Evolutionary conservation across 2,329 filamentous ascomycete genomes (phyloP), one percentile per base, ranked within the genome.

Genomic region (Cercospora nicotianae): DNA sequence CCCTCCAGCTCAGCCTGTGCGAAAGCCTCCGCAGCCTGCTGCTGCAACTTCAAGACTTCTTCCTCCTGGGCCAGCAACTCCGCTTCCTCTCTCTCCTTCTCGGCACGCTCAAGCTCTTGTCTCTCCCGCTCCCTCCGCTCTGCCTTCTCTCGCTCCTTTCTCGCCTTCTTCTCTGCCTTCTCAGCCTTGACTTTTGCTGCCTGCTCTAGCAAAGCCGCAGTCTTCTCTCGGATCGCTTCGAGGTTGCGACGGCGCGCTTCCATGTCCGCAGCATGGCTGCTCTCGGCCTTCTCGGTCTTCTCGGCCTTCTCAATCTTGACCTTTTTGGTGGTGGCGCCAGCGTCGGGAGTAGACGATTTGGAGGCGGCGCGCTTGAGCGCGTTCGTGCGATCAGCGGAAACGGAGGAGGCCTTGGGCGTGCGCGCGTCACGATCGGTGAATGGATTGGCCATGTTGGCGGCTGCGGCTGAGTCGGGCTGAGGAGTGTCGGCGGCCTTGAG

Each of bases 1-100:
- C 12, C 60, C 18, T 67, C 66, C 3, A 64, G 62, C 20, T 75
- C 73, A 64, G 75, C 73, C 60, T 68, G 66, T 0, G 72, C 73
- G 5, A 67, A 45, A 51, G 45, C 45, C 20, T 64, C 48, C 26
- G 59, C 65, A 18, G 69, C 69, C n/a, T 70, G 60, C 28, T 66
- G 57, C 31, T 66, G 66, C 48, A 64, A 63, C 66, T 69, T 63
- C 42, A 60, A 39, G 39, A 67, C 57, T 57, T 69, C 65, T 13
- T 55, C 48, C 20, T 51, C 68, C 28, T 31, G 39, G 6, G 30
- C 48, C 48, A 33, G 5, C 31, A 57, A 36, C 31, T 55, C 30
- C 53, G 64, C 55, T 33, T 55, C 69, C 57, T 65, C 48, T 57
- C 36, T 51, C 57, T 67, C 48, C 23, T 53, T 60, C 42, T 63